Evolutionary conservation across 2,329 filamentous ascomycete genomes (phyloP), one percentile per base, ranked within the genome.

Genomic region (Aspergillus unguis): DNA sequence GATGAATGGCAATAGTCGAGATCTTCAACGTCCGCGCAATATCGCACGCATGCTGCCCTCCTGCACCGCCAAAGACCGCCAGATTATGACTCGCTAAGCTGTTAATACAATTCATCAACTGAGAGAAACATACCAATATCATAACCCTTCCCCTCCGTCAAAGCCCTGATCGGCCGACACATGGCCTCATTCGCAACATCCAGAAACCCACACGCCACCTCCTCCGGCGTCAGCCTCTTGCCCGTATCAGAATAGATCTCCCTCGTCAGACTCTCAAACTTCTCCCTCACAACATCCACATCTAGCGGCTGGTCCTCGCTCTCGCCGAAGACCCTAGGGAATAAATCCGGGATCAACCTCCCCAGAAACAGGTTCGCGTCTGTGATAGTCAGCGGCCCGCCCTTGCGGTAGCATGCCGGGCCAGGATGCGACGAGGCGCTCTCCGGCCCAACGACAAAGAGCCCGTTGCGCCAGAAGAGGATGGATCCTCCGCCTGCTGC

Each of bases 301-400:
- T 96, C 91, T 1, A 96, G 73, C 0, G 85, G 87, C 68, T 96
- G 84, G 56, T 96, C 80, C 67, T 96, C 92, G 38, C 92, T 87
- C 69, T 90, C 87, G 42, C 92, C 92, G 62, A 97, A 96, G 55
- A 97, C 96, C 69, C 92, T 92, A 0, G 92, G 92, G 70, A 97
- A 97, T 77, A 95, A 95, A 56, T 95, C 90, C 0, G 92, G 92
- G 1, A 96, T 73, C 3, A 97, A 76, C 17, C 92, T 84, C 0
- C 92, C 92, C 0, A 97, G 82, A 66, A 90, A 92, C 5, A 96
- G 71, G 61, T 96, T 96, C 5, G 92, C 92, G 64, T 96, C 92
- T 0, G 92, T 96, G 6, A 96, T 92, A 0, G 92, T 94, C 9
- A 92, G 79, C 2, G 92, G 92, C 0, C 92, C 92, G 0, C 89